These are phyloP conservation scores for Shiraia sp. DNA, from an alignment of 2,329 filamentous ascomycete species.

Conservation along the genomic window DNA sequence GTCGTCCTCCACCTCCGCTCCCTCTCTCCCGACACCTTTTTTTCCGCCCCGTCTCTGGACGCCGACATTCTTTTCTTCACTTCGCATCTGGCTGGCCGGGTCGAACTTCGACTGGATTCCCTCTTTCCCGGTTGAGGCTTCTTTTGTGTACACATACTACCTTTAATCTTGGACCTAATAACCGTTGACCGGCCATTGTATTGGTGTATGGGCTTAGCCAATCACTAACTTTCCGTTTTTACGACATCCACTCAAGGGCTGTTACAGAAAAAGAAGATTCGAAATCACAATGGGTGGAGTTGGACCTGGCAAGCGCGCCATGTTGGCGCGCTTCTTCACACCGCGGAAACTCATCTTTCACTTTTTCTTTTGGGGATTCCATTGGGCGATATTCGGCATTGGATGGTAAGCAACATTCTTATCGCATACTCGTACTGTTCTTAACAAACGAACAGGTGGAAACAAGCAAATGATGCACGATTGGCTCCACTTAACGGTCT, in stretches of 20 bases:
- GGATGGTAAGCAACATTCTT: conserved; percentile 70
- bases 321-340: conserved; percentile 54
- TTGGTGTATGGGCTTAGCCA: conserved; percentile 7
- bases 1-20: conserved; percentile 36
- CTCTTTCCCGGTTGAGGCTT: conserved; percentile 37
- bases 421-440: too few species aligned
- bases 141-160: conserved; percentile 34
- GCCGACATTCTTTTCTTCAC: conserved; percentile 44
- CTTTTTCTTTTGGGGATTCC: conserved; percentile 77
- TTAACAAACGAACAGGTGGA: conserved; percentile 64
- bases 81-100: conserved; percentile 49
- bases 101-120: conserved; percentile 43
- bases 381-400: conserved; percentile 76
- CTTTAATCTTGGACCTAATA: conserved; percentile 42
- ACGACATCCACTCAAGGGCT: neutral
- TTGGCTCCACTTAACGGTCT: conserved; percentile 80
- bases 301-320: conserved; percentile 5
- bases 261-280: neutral
- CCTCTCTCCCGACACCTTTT: conserved; percentile 29
- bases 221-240: too few species aligned
- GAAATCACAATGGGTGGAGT: conserved; percentile 20
- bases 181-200: conserved; percentile 34
- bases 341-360: conserved; percentile 77
- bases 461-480: conserved; percentile 70
- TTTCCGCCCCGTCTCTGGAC: conserved; percentile 36